Evolutionary conservation across 371 early-diverging fungal species (phyloP), one percentile per base, ranked within the genome.

Genomic region (Dinochytrium kinnereticum): DNA sequence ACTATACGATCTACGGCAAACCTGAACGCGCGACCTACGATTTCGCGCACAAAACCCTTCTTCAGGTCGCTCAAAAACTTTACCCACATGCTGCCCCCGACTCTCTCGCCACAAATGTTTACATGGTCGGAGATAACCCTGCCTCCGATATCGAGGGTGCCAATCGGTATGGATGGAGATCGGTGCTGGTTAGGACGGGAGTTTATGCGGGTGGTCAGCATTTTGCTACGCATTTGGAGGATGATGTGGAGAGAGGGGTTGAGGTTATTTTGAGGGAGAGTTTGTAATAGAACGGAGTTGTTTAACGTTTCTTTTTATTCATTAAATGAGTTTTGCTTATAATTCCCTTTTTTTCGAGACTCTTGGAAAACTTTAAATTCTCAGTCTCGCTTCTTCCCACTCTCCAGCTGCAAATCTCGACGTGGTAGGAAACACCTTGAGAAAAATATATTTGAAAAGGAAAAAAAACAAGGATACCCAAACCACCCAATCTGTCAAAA

Each of bases 1-100:
- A 90, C 64, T 91, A 92, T 31, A 89, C 89, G 0, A 88, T 90
- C 5, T 95, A 87, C 77, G 96, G 96, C n/a, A 95, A 95, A 81
- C 96, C 96, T 0, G 87, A 91, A 72, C 73, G 76, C 0, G 79
- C 86, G 1, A 94, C 94, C 2, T 95, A 95, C 74, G 77, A 84
- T 19, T 82, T 64, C 51, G 82, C 80, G 13, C 24, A 64, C 5
- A 30, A 57, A 1, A 55, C 64, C 50, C 39, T 82, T 44, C 59
- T 72, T 5, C 7, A 28, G 10, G 19, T 28, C 15, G 64, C 61
- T 3, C 61, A 37, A 34, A 61, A 61, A 37, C 17, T 37, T 64
- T 50, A 70, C 71, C 10, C 28, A 31, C 44, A 64, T 39, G 55
- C 36, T 69, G 36, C 66, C 51, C 65, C 50, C 66, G 44, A 53